Conservation (phyloP, 1,139 yeast species). For the Yamadazyma blattariae region DNA sequence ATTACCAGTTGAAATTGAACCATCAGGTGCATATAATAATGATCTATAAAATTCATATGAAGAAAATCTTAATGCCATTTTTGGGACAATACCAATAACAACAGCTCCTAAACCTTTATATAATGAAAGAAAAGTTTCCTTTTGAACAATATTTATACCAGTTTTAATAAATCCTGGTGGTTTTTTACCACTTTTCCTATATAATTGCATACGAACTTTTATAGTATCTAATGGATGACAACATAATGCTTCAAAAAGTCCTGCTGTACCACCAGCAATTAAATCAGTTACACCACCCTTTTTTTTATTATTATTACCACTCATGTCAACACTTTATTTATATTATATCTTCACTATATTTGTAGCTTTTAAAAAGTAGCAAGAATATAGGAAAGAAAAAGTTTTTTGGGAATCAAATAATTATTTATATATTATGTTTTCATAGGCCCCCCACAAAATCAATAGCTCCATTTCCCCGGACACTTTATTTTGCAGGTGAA, state of each 20-base stretch:
- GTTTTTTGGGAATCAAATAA: too few relatives aligned
- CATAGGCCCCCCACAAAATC: slow-evolving; percentile 20
- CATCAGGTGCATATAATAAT: slow-evolving; percentile 61
- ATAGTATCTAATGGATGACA: slow-evolving; percentile 96
- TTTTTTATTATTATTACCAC: slow-evolving; percentile 8
- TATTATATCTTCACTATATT: too few relatives aligned
- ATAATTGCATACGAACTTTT: slow-evolving; percentile 95
- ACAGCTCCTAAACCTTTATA: slow-evolving; percentile 98
- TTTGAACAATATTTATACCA: slow-evolving; percentile 71
- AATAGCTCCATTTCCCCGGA: slow-evolving; percentile 16
- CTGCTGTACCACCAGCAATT: slow-evolving; percentile 96
- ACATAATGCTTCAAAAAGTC: slow-evolving; percentile 90
- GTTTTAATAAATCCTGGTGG: slow-evolving; percentile 86
- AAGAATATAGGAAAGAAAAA: neutral
- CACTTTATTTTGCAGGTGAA: slow-evolving; percentile 6
- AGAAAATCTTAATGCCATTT: slow-evolving; percentile 95
- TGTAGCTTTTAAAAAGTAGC: neutral
- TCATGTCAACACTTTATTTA: too few relatives aligned
- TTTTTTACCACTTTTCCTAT: slow-evolving; percentile 59
- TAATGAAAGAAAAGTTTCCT: slow-evolving; percentile 82
- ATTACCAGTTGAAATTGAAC: slow-evolving; percentile 64
- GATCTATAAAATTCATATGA: slow-evolving; percentile 88
- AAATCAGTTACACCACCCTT: slow-evolving; percentile 63
- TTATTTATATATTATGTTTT: too few relatives aligned
- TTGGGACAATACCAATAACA: slow-evolving; percentile 94